Evolutionary conservation across 257 asterid species (phyloP).

Genomic region (Plantago elongata): DNA sequence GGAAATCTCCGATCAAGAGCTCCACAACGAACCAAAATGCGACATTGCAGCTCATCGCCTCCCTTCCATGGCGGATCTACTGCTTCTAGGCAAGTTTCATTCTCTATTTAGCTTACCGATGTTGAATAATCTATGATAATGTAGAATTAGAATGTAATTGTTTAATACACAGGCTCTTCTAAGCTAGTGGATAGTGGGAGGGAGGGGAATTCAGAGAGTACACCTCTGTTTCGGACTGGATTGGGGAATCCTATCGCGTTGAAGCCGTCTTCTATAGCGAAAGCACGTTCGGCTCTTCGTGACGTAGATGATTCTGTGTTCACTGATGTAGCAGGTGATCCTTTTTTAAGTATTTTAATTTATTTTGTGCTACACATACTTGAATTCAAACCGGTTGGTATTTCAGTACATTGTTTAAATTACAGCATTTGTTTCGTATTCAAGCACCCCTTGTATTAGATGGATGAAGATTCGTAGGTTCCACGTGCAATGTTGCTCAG

Average conservation of each 20-base stretch:
- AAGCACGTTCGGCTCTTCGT: constrained; percentile 62
- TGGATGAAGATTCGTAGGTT: neutral
- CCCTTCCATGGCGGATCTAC: constrained; percentile 83
- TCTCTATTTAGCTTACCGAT: neutral
- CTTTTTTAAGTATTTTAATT: neutral
- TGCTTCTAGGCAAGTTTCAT: constrained; percentile 35
- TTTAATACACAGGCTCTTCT: constrained; percentile 41
- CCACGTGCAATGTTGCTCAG: neutral
- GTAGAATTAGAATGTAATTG: neutral
- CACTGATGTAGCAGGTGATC: constrained; percentile 27
- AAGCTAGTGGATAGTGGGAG: constrained; percentile 41
- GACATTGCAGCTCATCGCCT: constrained; percentile 41
- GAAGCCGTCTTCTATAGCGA: constrained; percentile 59
- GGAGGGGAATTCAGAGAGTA: constrained; percentile 22
- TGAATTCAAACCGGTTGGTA: no score
- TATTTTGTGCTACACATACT: neutral
- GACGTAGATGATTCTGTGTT: constrained; percentile 26
- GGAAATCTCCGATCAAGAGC: constrained; percentile 38
- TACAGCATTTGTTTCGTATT: no score
- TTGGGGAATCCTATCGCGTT: constrained; percentile 53
- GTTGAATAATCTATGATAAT: neutral
- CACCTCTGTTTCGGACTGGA: constrained; percentile 59
- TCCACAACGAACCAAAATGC: constrained; percentile 21
- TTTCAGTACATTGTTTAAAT: no score
- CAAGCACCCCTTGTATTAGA: no score